These are phyloP conservation scores for Myriangium duriaei DNA, from an alignment of 2,329 filamentous ascomycete genomes.

Conservation along the genomic window DNA sequence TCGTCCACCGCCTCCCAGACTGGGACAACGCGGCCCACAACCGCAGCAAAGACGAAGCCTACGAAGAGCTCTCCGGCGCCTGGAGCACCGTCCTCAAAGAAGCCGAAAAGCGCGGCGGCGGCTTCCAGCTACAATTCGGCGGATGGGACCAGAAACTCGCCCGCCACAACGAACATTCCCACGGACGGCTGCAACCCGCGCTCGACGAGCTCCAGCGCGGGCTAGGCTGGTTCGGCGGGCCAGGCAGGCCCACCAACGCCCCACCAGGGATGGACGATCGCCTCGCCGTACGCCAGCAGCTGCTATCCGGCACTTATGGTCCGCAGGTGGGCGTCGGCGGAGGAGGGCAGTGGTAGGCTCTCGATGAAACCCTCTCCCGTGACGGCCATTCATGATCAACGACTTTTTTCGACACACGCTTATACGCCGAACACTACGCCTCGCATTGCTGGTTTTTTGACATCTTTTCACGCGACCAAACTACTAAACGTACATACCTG, in stretches of 20 bases:
- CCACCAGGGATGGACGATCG: slow-evolving; percentile 5
- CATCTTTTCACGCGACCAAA: no score
- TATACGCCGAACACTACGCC: no score
- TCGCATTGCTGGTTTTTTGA: no score
- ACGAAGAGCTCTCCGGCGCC: slow-evolving; percentile 88
- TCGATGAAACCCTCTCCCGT: no score
- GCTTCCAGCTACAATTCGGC: slow-evolving; percentile 76
- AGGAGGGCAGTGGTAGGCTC: neutral
- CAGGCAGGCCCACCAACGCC: neutral
- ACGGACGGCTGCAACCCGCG: slow-evolving; percentile 67
- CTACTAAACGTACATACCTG: no score
- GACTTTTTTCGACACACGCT: no score
- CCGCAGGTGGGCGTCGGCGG: neutral
- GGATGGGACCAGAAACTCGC: slow-evolving; percentile 83
- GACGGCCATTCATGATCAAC: no score
- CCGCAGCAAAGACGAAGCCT: slow-evolving; percentile 86
- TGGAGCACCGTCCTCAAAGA: slow-evolving; percentile 89
- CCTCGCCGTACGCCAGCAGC: slow-evolving; percentile 2
- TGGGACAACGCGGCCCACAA: slow-evolving; percentile 85
- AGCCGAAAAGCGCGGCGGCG: slow-evolving; percentile 78
- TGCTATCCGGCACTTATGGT: slow-evolving; percentile 7
- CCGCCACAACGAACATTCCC: slow-evolving; percentile 78
- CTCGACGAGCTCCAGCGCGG: slow-evolving; percentile 59
- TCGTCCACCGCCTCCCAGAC: slow-evolving; percentile 79
- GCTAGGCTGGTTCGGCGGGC: neutral